Base-by-base conservation (phyloP, 2,329 filamentous ascomycete species). In the Ascochyta fabae region DNA sequence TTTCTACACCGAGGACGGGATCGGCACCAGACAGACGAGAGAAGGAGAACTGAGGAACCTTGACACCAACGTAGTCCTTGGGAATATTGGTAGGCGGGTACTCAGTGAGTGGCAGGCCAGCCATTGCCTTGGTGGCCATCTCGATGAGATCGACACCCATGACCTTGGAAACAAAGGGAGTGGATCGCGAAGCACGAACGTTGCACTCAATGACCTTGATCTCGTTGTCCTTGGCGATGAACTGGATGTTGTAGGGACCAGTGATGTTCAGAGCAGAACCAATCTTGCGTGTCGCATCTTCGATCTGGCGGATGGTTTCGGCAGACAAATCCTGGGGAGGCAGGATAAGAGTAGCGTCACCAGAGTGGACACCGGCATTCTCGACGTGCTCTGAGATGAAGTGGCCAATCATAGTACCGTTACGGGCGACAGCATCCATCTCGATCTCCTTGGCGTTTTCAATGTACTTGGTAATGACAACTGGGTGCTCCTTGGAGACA, bases 161-260 rank as follows among this genome's bases (percentile, higher is more conserved):
- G 65, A 96, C 92, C 83, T 99, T 99, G 62, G 93, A 97, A 15
- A 98, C 93, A 73, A 99, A 99, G 59, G 95, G 95, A 84, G 97
- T 97, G 0, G 94, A 98, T 63, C 95, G 86, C 41, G 95, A 97
- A 15, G 95, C 95, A 61, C 95, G 89, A 58, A 98, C 95, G 71
- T 99, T 99, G 79, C 95, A 98, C 80, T 99, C 95, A 62, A 99
- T 99, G 64, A 99, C 95, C 83, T 98, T 98, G 83, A 99, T 98
- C 65, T 98, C 94, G 75, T 98, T 98, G 76, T 98, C 93, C 81
- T 98, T 98, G 69, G 95, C 95, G 70, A 99, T 99, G 81, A 99
- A 98, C 76, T 99, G 95, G 61, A 99, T 99, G 79, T 99, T 99
- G 85, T 90, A 97, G 22, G 95, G 95, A 45, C 95, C 95, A 36